Base-by-base conservation (phyloP, 768 basidiomycete species). In the Pisolithus albus region DNA sequence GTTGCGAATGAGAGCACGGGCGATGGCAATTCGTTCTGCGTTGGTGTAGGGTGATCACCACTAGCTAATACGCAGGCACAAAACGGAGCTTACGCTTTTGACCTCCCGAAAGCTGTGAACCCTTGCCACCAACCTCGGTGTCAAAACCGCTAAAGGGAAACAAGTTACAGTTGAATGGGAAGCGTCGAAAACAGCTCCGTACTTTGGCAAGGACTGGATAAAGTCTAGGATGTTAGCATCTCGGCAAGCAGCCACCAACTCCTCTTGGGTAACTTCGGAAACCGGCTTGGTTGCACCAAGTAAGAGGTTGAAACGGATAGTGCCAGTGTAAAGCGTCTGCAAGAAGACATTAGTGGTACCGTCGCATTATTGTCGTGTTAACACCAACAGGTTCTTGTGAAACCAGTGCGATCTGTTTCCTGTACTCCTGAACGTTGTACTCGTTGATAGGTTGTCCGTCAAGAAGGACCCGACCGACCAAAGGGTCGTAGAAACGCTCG, bases 151-250 rank as follows among this genome's bases (percentile, higher is more conserved):
- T 34, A 34, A 34, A 15, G 8, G 5, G 5, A 3, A 41, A 88
- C 90, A 7, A 94, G 75, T 60, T 92, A 24, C 3, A 15, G 3
- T 19, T 10, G 40, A 41, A 41, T 10, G 18, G 40, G 40, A 19
- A 41, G 2, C 18, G 21, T 18, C 8, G 21, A 8, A 8, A 5
- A 11, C 40, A 41, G 24, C 18, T 7, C 75, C 83, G 42, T 70
- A 88, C 86, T 87, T 75, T 18, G 93, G 92, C 24, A 96, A 70
- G 1, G 83, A 82, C 57, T 80, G 70, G 60, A 96, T 91, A 74
- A 96, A 96, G 28, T 94, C 91, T 51, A 93, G 72, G 64, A 94
- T 84, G 64, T 96, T 96, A 42, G 94, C 94, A 58, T 89, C 76
- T 16, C 84, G 78, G 61, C 92, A 94, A 0, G 81, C 93, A 19